phyloP scores from a whole-genome alignment of 140 eudicot species.

The Flaveria floridana region DNA sequence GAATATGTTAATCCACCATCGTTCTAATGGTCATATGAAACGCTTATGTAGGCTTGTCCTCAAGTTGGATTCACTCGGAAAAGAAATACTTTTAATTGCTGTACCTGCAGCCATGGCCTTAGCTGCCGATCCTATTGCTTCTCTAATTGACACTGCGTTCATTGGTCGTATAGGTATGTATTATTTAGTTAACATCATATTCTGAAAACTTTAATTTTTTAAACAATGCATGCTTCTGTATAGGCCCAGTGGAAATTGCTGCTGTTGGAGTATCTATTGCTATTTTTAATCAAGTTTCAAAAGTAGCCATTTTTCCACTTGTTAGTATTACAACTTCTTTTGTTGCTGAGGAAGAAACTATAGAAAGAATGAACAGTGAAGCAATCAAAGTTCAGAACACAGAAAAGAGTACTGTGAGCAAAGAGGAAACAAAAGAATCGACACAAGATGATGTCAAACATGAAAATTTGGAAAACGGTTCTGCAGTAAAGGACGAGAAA shows the following conservation, averaged over 20 bases:
- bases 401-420: conserved; percentile 21
- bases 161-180: too few relatives aligned
- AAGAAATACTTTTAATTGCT: too few relatives aligned
- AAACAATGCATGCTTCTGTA: not conserved
- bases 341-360: conserved; percentile 71
- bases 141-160: too few relatives aligned
- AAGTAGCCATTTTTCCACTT: conserved; percentile 67
- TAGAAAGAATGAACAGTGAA: conserved; percentile 36
- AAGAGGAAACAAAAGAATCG: conserved; percentile 21
- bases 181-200: not conserved
- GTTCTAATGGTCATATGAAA: too few relatives aligned
- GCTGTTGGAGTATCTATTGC: conserved; percentile 74
- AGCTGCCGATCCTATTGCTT: too few relatives aligned
- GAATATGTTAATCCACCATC: too few relatives aligned
- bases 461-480: conserved; percentile 39
- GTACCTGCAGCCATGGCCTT: too few relatives aligned
- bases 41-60: too few relatives aligned
- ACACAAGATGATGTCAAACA: conserved; percentile 28
- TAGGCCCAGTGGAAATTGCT: conserved; percentile 67
- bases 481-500: not conserved
- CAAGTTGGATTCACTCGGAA: too few relatives aligned
- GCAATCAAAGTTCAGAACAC: conserved; percentile 16
- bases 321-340: conserved; percentile 76
- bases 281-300: conserved; percentile 71
- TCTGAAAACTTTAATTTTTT: not conserved